phyloP scores from a whole-genome alignment of 768 basidiomycete genomes.

The Gloeophyllum trabeum region DNA sequence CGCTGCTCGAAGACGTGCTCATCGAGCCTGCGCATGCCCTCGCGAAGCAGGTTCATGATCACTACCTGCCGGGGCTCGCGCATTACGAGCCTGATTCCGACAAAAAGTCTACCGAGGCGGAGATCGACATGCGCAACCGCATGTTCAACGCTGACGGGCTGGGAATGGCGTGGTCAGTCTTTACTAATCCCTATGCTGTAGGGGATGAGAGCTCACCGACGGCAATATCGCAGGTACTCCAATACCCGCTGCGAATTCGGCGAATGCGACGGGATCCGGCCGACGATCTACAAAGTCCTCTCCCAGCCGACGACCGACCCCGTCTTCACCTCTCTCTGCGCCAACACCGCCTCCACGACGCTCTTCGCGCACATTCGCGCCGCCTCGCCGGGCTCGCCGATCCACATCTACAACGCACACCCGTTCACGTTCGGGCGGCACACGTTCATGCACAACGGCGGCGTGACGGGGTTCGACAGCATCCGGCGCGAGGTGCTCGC shows the following conservation, averaged over 20 bases:
- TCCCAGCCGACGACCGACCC: constrained; percentile 16
- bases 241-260: constrained; percentile 11
- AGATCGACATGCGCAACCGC: constrained; percentile 14
- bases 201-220: background rate
- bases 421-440: constrained; percentile 17
- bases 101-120: constrained; percentile 8
- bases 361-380: constrained; percentile 21
- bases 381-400: constrained; percentile 13
- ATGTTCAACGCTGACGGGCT: constrained; percentile 16
- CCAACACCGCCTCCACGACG: constrained; percentile 12
- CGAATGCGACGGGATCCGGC: constrained; percentile 13
- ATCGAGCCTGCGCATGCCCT: constrained; percentile 15
- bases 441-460: constrained; percentile 21
- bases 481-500: constrained; percentile 8
- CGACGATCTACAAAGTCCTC: constrained; percentile 14
- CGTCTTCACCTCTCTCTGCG: constrained; percentile 14
- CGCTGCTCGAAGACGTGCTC: constrained; percentile 18
- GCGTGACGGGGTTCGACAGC: constrained; percentile 13
- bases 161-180: constrained; percentile 13
- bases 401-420: constrained; percentile 15
- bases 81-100: constrained; percentile 13
- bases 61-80: constrained; percentile 14
- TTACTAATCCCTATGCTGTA: background rate
- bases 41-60: constrained; percentile 13
- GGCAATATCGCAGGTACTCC: background rate